phyloP scores from a whole-genome alignment of 2,329 filamentous ascomycete species.

The Botryosphaeria agaves region DNA sequence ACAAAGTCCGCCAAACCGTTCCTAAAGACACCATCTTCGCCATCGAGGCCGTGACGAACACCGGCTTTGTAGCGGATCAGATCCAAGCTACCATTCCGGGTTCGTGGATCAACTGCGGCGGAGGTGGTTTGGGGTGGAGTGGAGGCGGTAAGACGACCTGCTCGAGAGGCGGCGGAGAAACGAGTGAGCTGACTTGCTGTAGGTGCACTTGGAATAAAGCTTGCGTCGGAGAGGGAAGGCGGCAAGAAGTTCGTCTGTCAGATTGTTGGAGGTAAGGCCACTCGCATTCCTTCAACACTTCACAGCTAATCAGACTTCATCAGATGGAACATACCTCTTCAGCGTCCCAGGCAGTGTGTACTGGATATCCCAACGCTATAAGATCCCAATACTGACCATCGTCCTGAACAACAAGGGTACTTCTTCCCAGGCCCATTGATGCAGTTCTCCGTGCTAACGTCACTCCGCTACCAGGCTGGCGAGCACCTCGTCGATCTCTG shows the following conservation, averaged over 20 bases:
- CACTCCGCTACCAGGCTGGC: slow-evolving; percentile 33
- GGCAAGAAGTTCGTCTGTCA: slow-evolving; percentile 43
- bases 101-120: slow-evolving; percentile 67
- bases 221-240: slow-evolving; percentile 40
- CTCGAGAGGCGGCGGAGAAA: too few relatives aligned
- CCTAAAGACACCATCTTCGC: slow-evolving; percentile 55
- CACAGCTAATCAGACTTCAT: too few relatives aligned
- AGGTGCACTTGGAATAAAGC: slow-evolving; percentile 52
- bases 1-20: slow-evolving; percentile 36
- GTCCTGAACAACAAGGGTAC: slow-evolving; percentile 48
- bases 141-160: too few relatives aligned
- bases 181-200: not conserved
- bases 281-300: too few relatives aligned
- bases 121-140: slow-evolving; percentile 65
- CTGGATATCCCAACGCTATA: slow-evolving; percentile 50
- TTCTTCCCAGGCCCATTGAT: not conserved
- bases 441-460: too few relatives aligned
- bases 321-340: slow-evolving; percentile 53
- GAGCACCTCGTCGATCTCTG: slow-evolving; percentile 43
- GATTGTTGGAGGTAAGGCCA: slow-evolving; percentile 48
- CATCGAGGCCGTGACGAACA: slow-evolving; percentile 63
- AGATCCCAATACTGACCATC: slow-evolving; percentile 48
- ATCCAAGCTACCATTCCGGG: slow-evolving; percentile 50
- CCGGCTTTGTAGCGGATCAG: slow-evolving; percentile 50
- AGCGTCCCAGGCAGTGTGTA: slow-evolving; percentile 47